A percentile compares a stretch with the other conserved stretches of the same genome.
phyloP scores from a whole-genome alignment of 129 eudicot genomes.

The Artemisia argyi region DNA sequence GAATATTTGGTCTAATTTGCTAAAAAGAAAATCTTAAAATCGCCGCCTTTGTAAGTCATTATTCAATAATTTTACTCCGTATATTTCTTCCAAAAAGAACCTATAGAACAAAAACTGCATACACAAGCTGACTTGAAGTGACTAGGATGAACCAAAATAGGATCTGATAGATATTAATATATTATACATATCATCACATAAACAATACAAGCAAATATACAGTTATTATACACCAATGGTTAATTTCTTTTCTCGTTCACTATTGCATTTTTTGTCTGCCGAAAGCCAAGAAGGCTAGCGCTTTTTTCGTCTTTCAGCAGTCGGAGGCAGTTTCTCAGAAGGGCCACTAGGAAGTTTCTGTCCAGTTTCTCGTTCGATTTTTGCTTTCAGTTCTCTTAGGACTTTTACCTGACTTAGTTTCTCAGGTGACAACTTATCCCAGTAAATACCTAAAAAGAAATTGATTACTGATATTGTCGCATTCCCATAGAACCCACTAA shows the following conservation, averaged over 20 bases:
- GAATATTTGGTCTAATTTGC: too few species aligned
- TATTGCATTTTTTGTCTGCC: neutral
- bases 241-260: neutral
- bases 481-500: neutral
- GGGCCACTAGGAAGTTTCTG: constrained; percentile 83
- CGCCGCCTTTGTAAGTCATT: too few species aligned
- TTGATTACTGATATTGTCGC: neutral
- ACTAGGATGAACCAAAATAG: neutral
- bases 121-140: neutral
- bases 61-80: too few species aligned
- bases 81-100: too few species aligned
- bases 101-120: too few species aligned
- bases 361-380: constrained; percentile 75
- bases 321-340: constrained; percentile 80
- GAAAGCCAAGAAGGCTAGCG: neutral
- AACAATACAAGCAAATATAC: neutral
- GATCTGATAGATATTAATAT: neutral
- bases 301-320: constrained; percentile 53
- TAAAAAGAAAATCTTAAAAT: too few species aligned
- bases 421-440: constrained; percentile 90
- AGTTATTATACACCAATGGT: neutral
- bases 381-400: constrained; percentile 64
- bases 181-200: neutral
- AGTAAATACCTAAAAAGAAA: constrained; percentile 64
- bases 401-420: constrained; percentile 71